Conservation (phyloP, 2,329 filamentous ascomycete species). For the Penicillium sp. region DNA sequence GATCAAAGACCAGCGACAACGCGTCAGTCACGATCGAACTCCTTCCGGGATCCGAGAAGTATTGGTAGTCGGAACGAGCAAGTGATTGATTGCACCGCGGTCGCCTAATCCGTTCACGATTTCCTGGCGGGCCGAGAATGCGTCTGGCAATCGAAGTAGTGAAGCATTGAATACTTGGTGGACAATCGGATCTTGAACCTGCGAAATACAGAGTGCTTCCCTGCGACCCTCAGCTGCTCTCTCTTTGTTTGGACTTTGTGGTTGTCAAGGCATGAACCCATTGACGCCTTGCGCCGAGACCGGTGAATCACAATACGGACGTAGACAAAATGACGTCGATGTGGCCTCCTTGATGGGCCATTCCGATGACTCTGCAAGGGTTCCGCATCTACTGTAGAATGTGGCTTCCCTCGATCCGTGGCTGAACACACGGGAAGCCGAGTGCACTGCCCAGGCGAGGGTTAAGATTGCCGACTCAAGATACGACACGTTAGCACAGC, state of each 20-base stretch:
- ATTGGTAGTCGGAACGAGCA: not conserved
- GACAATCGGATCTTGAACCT: not conserved
- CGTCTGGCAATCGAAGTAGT: not conserved
- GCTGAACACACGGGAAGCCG: not conserved
- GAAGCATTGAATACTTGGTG: not conserved
- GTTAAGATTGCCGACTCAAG: not conserved
- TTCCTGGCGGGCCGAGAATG: not conserved
- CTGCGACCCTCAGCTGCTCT: not conserved
- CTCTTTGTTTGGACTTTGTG: not conserved
- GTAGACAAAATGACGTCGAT: not conserved
- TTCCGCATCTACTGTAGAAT: not conserved
- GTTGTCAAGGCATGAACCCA: not conserved
- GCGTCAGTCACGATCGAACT: not conserved
- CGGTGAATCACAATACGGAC: not conserved
- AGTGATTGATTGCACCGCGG: not conserved
- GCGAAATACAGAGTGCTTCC: not conserved
- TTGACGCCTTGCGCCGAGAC: not conserved
- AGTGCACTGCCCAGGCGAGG: not conserved
- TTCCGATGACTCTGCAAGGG: not conserved
- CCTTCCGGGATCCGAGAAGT: not conserved
- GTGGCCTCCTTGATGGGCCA: not conserved
- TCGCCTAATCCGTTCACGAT: not conserved
- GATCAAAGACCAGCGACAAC: not conserved
- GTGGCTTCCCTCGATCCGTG: not conserved
- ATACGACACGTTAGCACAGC: not conserved